phyloP scores from a whole-genome alignment of 2,329 filamentous ascomycete species.

The Diaporthe ilicicola region DNA sequence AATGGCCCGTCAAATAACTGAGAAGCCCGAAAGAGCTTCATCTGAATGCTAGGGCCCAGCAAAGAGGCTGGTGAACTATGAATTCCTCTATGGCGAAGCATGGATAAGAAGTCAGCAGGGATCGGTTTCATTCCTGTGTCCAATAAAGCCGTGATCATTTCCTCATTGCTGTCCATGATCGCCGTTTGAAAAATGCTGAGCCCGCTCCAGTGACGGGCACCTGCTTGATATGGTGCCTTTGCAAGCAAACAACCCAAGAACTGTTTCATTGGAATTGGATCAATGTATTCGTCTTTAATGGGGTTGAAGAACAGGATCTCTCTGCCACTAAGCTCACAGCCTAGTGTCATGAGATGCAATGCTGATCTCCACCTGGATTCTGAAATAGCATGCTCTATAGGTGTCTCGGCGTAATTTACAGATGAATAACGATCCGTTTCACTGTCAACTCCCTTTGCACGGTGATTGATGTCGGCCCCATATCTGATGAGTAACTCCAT shows the following conservation, averaged over 20 bases:
- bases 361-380: neutral
- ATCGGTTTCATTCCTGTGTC: neutral
- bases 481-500: neutral
- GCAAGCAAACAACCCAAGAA: neutral
- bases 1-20: neutral
- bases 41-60: neutral
- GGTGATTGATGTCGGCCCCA: neutral
- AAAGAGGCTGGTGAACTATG: rapidly evolving
- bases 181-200: neutral
- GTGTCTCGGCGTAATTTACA: neutral
- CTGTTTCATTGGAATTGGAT: no score
- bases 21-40: neutral
- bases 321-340: neutral
- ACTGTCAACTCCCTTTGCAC: neutral
- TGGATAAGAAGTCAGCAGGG: neutral
- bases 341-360: neutral
- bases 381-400: neutral
- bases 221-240: neutral
- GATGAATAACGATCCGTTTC: no score
- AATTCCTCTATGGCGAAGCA: rapidly evolving
- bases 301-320: neutral
- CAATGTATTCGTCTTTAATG: no score
- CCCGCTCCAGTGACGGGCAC: neutral
- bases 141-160: neutral
- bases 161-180: neutral